These are phyloP conservation scores for Glomus cerebriforme DNA, from an alignment of 192 early-diverging fungal species.

Conservation along the genomic window DNA sequence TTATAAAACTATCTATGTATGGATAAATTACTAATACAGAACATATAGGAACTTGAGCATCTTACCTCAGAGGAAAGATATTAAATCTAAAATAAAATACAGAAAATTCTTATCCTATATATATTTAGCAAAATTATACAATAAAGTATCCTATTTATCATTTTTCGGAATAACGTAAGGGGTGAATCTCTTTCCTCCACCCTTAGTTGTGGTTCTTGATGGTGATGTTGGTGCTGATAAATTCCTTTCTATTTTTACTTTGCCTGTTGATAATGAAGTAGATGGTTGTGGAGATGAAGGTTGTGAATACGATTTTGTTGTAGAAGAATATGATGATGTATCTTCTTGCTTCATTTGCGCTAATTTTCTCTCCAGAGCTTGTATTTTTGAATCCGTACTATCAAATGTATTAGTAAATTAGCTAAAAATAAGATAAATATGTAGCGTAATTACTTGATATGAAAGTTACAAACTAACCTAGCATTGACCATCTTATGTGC, in stretches of 20 bases:
- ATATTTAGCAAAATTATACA: not conserved
- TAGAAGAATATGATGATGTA: not conserved
- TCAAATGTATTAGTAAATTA: not conserved
- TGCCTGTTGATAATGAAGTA: not conserved
- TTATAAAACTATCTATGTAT: too few species aligned
- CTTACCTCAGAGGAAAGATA: not conserved
- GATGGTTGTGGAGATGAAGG: not conserved
- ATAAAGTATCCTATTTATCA: not conserved
- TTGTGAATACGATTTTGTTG: not conserved
- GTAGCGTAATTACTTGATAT: not conserved
- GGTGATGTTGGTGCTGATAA: not conserved
- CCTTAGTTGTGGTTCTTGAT: not conserved
- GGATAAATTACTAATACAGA: too few species aligned
- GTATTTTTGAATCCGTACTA: conserved; percentile 66
- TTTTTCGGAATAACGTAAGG: not conserved
- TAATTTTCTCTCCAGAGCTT: conserved; percentile 68
- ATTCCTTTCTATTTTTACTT: not conserved
- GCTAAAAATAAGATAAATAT: not conserved
- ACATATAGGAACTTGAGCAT: too few species aligned
- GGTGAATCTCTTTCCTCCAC: not conserved
- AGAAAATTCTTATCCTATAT: not conserved
- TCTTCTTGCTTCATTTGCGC: conserved; percentile 41
- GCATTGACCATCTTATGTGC: conserved; percentile 51
- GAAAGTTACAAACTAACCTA: conserved; percentile 30
- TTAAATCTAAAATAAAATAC: too few species aligned